phyloP scores from a whole-genome alignment of 768 basidiomycete species.

The Leccinum rimulosum region DNA sequence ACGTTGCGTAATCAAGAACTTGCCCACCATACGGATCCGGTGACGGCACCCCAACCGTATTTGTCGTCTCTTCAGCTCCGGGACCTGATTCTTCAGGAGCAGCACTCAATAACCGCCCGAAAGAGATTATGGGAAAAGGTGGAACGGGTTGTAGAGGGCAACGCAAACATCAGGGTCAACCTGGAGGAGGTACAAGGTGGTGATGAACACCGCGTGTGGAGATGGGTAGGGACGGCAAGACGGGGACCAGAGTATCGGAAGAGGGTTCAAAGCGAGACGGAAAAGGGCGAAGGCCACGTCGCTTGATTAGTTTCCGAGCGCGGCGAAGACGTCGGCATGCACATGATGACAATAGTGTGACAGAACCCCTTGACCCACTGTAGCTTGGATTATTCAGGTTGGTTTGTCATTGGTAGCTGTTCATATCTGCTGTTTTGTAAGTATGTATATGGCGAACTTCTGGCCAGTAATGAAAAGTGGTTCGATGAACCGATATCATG shows the following conservation, averaged over 20 bases:
- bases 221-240: conserved; percentile 71
- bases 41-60: conserved; percentile 69
- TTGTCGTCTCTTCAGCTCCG: conserved; percentile 85
- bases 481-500: conserved; percentile 23
- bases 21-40: conserved; percentile 78
- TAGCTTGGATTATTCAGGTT: conserved; percentile 5
- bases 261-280: conserved; percentile 28
- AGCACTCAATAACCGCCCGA: conserved; percentile 68
- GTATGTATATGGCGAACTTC: conserved; percentile 23
- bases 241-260: conserved; percentile 34
- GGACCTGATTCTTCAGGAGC: conserved; percentile 79
- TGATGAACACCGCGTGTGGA: conserved; percentile 88
- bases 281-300: conserved; percentile 27
- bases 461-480: conserved; percentile 22
- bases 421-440: conserved; percentile 15
- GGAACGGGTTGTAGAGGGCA: conserved; percentile 82
- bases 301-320: conserved; percentile 17
- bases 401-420: conserved; percentile 16
- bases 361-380: conserved; percentile 26
- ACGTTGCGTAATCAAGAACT: conserved; percentile 80
- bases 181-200: conserved; percentile 82
- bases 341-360: conserved; percentile 6
- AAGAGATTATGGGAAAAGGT: conserved; percentile 78
- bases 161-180: conserved; percentile 85
- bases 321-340: conserved; percentile 13